These are phyloP conservation scores for Barnettozyma populi DNA, from an alignment of 805 yeast genomes.

Conservation along the genomic window DNA sequence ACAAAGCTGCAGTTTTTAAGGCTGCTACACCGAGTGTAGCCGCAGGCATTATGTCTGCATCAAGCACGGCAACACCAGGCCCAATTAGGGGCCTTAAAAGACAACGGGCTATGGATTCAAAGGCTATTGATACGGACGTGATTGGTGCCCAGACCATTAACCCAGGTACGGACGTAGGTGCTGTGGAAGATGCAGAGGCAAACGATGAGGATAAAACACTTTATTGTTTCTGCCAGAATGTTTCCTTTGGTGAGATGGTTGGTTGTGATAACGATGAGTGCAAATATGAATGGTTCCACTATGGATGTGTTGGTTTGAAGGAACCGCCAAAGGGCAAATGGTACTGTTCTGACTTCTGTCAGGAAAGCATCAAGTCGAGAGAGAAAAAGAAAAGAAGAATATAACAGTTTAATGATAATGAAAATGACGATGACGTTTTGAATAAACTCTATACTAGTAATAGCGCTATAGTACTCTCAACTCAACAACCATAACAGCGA, in stretches of 20 bases:
- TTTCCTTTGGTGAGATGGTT: conserved; percentile 93
- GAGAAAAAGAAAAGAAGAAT: conserved; percentile 22
- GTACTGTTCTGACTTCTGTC: conserved; percentile 83
- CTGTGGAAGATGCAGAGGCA: conserved; percentile 17
- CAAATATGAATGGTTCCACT: conserved; percentile 92
- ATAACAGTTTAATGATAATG: conserved; percentile 5
- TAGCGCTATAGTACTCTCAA: conserved; percentile 2
- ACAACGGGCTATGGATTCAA: conserved; percentile 11
- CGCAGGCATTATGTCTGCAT: neutral
- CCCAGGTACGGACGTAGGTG: conserved; percentile 10
- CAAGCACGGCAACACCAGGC: conserved; percentile 20
- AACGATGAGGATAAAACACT: conserved; percentile 60
- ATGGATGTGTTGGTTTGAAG: conserved; percentile 85
- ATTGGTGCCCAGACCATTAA: conserved; percentile 1
- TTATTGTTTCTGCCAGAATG: conserved; percentile 92
- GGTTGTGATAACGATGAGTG: conserved; percentile 93
- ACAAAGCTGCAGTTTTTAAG: conserved; percentile 9
- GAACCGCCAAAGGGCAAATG: conserved; percentile 90
- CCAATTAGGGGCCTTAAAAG: neutral
- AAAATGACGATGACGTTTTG: neutral
- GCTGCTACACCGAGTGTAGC: conserved; percentile 12
- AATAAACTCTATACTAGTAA: neutral
- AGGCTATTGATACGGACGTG: conserved; percentile 17
- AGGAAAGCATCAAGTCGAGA: conserved; percentile 29
- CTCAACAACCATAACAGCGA: conserved; percentile 66